Conservation (phyloP, 1,284 basidiomycete genomes). For the Golubevia pallescens region DNA sequence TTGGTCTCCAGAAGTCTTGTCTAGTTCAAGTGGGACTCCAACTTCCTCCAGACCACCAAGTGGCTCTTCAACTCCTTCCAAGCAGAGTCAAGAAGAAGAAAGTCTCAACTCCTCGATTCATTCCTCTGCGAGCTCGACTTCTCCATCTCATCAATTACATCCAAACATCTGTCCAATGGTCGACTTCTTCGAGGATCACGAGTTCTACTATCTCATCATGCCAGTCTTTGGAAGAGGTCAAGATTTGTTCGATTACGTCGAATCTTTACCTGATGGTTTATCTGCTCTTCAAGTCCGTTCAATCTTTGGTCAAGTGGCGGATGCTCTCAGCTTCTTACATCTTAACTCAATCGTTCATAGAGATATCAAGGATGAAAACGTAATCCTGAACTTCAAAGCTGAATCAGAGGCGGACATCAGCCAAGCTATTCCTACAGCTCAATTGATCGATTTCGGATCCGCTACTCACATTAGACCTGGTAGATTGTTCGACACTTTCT, state of each 20-base stretch:
- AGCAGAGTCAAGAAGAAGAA: too few relatives aligned
- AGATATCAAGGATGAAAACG: constrained; percentile 98
- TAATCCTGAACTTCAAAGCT: constrained; percentile 68
- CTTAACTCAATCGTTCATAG: constrained; percentile 92
- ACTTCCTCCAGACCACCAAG: not conserved
- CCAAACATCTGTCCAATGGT: constrained; percentile 90
- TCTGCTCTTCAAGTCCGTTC: constrained; percentile 77
- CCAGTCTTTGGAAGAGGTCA: constrained; percentile 68
- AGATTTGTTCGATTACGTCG: constrained; percentile 95
- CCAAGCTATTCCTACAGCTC: constrained; percentile 67
- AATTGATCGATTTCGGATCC: constrained; percentile 90
- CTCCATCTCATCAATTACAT: constrained; percentile 66
- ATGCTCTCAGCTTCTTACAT: constrained; percentile 89
- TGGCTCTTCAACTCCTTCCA: too few relatives aligned
- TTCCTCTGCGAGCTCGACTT: too few relatives aligned
- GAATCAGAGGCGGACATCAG: constrained; percentile 17
- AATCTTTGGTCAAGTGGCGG: constrained; percentile 91
- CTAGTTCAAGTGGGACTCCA: constrained; percentile 59
- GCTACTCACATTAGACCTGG: constrained; percentile 76
- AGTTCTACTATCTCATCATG: constrained; percentile 88
- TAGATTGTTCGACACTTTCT: constrained; percentile 69
- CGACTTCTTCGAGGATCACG: constrained; percentile 96
- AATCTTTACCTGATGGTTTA: constrained; percentile 84
- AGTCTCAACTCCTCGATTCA: too few relatives aligned
- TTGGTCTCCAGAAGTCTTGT: not conserved